Conservation (phyloP, 768 basidiomycete genomes). For the Phylloporus arenicola region DNA sequence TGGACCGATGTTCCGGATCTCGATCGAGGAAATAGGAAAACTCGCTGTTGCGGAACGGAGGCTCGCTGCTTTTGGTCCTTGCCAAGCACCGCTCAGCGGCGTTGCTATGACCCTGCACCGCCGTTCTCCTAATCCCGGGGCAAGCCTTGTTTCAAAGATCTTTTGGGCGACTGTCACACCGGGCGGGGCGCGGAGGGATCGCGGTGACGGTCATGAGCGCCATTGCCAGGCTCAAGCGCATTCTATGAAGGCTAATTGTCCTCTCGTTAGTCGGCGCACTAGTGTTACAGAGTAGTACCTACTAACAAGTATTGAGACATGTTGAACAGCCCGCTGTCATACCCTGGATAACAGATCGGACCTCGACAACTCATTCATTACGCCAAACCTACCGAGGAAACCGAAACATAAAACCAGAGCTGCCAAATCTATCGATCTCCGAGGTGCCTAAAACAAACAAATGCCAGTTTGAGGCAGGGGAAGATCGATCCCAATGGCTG, state of each 20-base stretch:
- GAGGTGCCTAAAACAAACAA: background rate
- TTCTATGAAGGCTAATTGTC: too few relatives aligned
- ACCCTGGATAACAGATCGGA: conserved; percentile 1
- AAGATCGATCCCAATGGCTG: background rate
- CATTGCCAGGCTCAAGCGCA: too few relatives aligned
- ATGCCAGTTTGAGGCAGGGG: background rate
- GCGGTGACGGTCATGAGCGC: conserved; percentile 13
- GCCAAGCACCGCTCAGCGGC: conserved; percentile 26
- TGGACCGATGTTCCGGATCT: conserved; percentile 27
- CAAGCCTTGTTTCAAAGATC: conserved; percentile 6
- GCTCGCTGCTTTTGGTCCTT: conserved; percentile 19
- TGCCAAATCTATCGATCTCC: background rate
- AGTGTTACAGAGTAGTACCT: background rate
- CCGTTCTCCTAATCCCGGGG: conserved; percentile 8
- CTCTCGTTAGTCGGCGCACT: background rate
- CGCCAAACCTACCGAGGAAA: background rate
- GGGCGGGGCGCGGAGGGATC: conserved; percentile 20
- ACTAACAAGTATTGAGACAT: background rate
- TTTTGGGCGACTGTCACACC: conserved; percentile 7
- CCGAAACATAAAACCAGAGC: too few relatives aligned
- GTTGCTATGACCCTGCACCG: conserved; percentile 22
- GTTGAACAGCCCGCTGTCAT: background rate
- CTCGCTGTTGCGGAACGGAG: conserved; percentile 28
- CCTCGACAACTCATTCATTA: conserved; percentile 5
- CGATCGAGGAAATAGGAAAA: conserved; percentile 18